Evolutionary conservation across 257 asterid genomes (phyloP), one percentile per base, ranked within the genome.

Genomic region (Thymus mandschuricus): DNA sequence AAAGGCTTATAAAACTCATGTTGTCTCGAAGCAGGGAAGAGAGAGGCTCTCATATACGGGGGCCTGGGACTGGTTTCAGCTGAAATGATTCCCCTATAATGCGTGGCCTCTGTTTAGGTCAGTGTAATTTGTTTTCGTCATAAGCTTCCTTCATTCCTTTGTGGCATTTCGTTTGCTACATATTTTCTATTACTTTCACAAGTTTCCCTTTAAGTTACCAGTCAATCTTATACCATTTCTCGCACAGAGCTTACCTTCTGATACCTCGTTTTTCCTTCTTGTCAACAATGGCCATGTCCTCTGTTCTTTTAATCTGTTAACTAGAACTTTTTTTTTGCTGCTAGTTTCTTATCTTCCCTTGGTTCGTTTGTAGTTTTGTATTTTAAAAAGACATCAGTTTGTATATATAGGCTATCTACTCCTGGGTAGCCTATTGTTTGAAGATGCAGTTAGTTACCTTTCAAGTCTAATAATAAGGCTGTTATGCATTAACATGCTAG

Each of bases 11-110:
- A 86, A 74, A 78, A 84, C 85, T 88, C 88, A 64, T 82, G 79
- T 86, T 91, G 91, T 91, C 88, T 91, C 89, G 76, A 83, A 91
- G 96, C 97, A 91, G 97, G 97, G 83, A 84, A 87, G 85, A 86
- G 81, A 85, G 95, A 85, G 96, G 90, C 96, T 91, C 93, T 91
- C 95, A 77, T 86, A 82, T 87, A 84, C 84, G 91, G 96, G 96
- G 91, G 97, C 91, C 92, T 86, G 90, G 92, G 82, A 85, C 92
- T 81, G 95, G 84, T 89, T 91, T 86, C 89, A 73, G 96, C 92
- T 87, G 95, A 89, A 89, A 86, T 86, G 97, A 85, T 83, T 81
- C 90, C 97, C 87, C 88, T 89, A 83, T 84, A 89, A 81, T 87
- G 89, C 87, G 79, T 88, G 94, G 91, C 88, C 89, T 85, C 89